These are phyloP conservation scores for Aspergillus avenaceus DNA, from an alignment of 495 filamentous ascomycete genomes.

Conservation along the genomic window DNA sequence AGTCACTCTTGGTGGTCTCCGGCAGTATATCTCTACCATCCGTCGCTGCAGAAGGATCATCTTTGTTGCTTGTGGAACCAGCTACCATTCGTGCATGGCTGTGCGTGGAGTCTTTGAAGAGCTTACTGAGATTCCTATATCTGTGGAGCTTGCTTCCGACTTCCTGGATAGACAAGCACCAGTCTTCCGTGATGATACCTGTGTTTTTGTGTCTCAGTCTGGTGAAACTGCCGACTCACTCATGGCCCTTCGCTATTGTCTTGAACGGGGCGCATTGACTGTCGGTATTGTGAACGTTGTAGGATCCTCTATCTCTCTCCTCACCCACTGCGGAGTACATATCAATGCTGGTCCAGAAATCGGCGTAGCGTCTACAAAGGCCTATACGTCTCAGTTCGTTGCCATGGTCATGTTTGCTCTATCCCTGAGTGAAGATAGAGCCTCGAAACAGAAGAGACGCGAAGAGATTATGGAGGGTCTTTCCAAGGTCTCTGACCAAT, in stretches of 20 bases:
- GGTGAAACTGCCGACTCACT: constrained; percentile 98
- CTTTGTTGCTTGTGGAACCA: constrained; percentile 97
- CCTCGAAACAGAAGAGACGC: constrained; percentile 86
- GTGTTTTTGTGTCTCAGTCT: constrained; percentile 97
- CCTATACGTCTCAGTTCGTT: constrained; percentile 97
- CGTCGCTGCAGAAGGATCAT: constrained; percentile 93
- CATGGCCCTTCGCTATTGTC: constrained; percentile 93
- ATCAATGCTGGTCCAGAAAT: constrained; percentile 99
- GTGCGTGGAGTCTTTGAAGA: constrained; percentile 97
- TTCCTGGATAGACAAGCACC: constrained; percentile 96
- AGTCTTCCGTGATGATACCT: constrained; percentile 99
- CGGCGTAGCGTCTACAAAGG: constrained; percentile 97
- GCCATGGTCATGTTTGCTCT: constrained; percentile 99
- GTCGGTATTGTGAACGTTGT: constrained; percentile 98
- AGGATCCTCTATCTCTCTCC: constrained; percentile 93
- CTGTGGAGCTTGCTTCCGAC: constrained; percentile 95
- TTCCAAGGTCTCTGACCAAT: constrained; percentile 79
- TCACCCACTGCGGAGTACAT: constrained; percentile 99
- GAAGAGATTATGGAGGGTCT: constrained; percentile 97
- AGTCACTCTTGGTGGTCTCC: constrained; percentile 90
- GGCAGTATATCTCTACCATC: constrained; percentile 94
- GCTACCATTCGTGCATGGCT: constrained; percentile 98
- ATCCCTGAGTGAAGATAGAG: constrained; percentile 90
- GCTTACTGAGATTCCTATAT: constrained; percentile 94
- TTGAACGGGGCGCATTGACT: constrained; percentile 93